These are phyloP conservation scores for Taphrina populina DNA, from an alignment of 1,139 yeast species.

Conservation along the genomic window DNA sequence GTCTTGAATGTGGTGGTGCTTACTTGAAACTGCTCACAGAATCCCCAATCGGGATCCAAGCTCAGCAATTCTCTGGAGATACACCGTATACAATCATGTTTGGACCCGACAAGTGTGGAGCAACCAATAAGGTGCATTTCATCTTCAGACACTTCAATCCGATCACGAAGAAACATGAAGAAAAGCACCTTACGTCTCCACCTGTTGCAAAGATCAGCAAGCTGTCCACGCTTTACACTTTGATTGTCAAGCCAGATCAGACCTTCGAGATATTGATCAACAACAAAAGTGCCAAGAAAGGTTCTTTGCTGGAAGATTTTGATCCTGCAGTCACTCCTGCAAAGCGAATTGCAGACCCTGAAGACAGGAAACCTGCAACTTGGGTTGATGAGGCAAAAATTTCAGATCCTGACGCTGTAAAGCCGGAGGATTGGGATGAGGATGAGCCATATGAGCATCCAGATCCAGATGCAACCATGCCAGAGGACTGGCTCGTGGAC, in stretches of 20 bases:
- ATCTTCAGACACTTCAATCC: conserved; percentile 63
- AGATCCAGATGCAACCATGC: conserved; percentile 66
- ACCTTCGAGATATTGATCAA: conserved; percentile 77
- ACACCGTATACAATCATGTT: conserved; percentile 85
- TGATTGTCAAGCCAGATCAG: conserved; percentile 63
- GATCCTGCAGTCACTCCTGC: conserved; percentile 67
- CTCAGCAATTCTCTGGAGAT: conserved; percentile 55
- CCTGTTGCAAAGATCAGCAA: conserved; percentile 64
- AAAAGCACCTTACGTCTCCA: conserved; percentile 65
- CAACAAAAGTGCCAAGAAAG: conserved; percentile 70
- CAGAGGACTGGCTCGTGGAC: conserved; percentile 76
- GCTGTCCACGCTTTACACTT: conserved; percentile 67
- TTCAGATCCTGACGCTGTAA: conserved; percentile 62
- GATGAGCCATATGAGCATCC: conserved; percentile 58
- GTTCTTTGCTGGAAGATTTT: conserved; percentile 61
- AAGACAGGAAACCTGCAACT: conserved; percentile 65
- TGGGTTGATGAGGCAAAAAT: conserved; percentile 74
- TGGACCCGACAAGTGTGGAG: conserved; percentile 91
- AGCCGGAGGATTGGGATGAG: conserved; percentile 84
- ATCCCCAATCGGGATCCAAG: conserved; percentile 47
- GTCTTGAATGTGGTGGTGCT: conserved; percentile 82
- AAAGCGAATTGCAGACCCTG: conserved; percentile 58
- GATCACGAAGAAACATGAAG: conserved; percentile 58
- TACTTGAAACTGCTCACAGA: conserved; percentile 70
- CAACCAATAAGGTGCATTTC: conserved; percentile 73